phyloP scores from a whole-genome alignment of 495 filamentous ascomycete genomes.

The Lentithecium fluviatile region DNA sequence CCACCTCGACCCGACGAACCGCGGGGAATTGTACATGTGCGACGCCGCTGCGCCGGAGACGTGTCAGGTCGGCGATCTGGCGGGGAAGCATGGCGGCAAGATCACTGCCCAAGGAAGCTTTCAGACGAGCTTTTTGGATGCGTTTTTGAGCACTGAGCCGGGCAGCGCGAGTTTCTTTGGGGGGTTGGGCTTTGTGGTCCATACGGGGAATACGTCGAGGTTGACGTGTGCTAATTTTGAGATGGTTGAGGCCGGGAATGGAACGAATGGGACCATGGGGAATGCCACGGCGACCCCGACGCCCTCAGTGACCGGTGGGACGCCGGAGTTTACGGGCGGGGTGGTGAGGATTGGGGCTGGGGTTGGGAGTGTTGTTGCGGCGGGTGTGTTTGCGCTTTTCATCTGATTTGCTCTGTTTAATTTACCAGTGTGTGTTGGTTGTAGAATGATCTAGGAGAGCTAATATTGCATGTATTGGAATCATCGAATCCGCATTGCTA shows the following conservation, averaged over 20 bases:
- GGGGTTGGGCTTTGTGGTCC: conserved; percentile 72
- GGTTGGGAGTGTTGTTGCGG: too few species aligned
- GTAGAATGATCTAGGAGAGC: too few species aligned
- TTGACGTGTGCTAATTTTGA: conserved; percentile 68
- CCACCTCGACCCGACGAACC: conserved; percentile 28
- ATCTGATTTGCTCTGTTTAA: too few species aligned
- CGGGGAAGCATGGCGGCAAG: conserved; percentile 27
- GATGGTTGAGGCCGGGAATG: not conserved
- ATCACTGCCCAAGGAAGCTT: conserved; percentile 2
- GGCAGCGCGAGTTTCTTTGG: conserved; percentile 67
- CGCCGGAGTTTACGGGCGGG: too few species aligned
- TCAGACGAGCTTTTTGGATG: conserved; percentile 58
- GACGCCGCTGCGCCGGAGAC: conserved; percentile 1
- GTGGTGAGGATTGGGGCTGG: too few species aligned
- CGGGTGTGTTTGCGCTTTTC: too few species aligned
- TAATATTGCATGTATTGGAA: too few species aligned
- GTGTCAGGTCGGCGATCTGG: conserved; percentile 29
- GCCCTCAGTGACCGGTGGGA: too few species aligned
- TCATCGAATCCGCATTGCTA: too few species aligned
- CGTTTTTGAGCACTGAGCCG: conserved; percentile 60
- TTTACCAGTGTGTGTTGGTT: too few species aligned
- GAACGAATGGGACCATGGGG: not conserved
- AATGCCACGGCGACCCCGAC: not conserved
- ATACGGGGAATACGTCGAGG: conserved; percentile 65
- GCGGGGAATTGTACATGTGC: conserved; percentile 29